phyloP scores from a whole-genome alignment of 2,329 filamentous ascomycete genomes.

The Mycosphaerella sp. region DNA sequence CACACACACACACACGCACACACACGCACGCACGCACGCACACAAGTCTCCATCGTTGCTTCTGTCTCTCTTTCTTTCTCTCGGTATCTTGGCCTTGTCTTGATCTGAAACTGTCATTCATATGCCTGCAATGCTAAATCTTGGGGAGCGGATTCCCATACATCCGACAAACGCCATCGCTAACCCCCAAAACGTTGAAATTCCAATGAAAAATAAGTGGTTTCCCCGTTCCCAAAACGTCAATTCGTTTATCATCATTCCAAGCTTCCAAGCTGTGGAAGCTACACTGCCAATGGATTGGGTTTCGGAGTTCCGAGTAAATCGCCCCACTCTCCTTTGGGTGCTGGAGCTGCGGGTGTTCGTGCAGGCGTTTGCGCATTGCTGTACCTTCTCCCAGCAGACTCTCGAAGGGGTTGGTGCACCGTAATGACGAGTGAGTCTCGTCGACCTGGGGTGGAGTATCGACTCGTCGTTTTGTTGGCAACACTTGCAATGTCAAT shows the following conservation, averaged over 20 bases:
- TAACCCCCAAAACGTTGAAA: neutral
- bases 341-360: constrained; percentile 5
- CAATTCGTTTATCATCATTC: constrained; percentile 2
- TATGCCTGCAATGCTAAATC: neutral
- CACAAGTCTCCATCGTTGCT: neutral
- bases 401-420: constrained; percentile 16
- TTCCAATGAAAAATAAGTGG: neutral
- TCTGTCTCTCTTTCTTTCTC: neutral
- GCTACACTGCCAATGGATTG: constrained; percentile 10
- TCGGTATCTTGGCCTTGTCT: neutral
- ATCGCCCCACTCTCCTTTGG: constrained; percentile 17
- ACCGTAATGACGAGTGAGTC: constrained; percentile 7
- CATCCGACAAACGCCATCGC: constrained; percentile 5
- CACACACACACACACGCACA: too few species aligned
- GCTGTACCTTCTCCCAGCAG: constrained; percentile 14
- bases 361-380: constrained; percentile 14
- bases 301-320: constrained; percentile 11
- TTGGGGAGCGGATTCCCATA: neutral
- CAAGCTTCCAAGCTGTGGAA: neutral
- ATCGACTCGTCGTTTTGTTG: constrained; percentile 6
- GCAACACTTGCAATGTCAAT: constrained; percentile 8
- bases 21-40: too few species aligned
- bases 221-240: neutral
- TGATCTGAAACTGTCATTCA: neutral
- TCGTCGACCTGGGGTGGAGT: constrained; percentile 4